phyloP scores from a whole-genome alignment of 345 rosid genomes.

The Excoecaria cochinchinensis region DNA sequence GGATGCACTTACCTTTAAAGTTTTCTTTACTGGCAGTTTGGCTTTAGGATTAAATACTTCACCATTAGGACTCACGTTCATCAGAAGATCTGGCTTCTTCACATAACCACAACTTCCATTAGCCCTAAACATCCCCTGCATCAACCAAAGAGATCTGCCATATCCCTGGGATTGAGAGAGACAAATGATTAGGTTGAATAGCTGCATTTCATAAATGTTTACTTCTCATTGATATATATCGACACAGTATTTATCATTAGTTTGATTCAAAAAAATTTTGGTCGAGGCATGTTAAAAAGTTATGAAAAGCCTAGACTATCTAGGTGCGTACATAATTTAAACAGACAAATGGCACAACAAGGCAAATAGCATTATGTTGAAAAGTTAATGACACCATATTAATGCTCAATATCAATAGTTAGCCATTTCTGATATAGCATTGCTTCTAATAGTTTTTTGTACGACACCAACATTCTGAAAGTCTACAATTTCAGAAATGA shows the following conservation, averaged over 20 bases:
- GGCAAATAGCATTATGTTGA: not conserved
- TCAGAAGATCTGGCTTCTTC: constrained; percentile 27
- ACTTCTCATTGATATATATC: no score
- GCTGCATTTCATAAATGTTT: no score
- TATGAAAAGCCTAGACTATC: no score
- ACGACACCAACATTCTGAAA: no score
- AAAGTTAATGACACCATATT: not conserved
- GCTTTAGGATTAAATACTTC: constrained; percentile 26
- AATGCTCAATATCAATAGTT: not conserved
- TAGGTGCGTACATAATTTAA: no score
- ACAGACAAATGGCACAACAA: no score
- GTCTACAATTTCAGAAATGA: not conserved
- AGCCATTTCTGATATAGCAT: not conserved
- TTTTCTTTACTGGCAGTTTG: constrained; percentile 19
- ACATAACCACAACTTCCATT: constrained; percentile 37
- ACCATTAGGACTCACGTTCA: constrained; percentile 9
- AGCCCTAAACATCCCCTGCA: constrained; percentile 37
- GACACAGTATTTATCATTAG: no score
- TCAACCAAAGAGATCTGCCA: constrained; percentile 33
- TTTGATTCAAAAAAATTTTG: no score
- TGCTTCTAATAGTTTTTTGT: not conserved
- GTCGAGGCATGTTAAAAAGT: no score
- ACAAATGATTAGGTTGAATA: not conserved
- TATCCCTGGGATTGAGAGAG: constrained; percentile 24
- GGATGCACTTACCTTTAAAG: constrained; percentile 16